These are phyloP conservation scores for Syncephalastrum racemosum DNA, from an alignment of 371 early-diverging fungal genomes.

Conservation along the genomic window DNA sequence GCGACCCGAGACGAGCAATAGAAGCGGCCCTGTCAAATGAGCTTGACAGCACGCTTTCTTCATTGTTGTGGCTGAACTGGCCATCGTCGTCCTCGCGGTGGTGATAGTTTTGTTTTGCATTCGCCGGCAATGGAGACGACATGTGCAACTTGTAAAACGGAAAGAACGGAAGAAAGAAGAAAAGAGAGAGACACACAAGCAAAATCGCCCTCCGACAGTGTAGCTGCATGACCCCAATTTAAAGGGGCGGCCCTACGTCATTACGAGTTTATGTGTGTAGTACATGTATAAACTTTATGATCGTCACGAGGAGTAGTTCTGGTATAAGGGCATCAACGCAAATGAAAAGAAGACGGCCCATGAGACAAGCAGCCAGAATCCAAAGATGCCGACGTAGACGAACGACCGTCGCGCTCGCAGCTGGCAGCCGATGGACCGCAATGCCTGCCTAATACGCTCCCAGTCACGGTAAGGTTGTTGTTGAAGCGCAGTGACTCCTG, in stretches of 20 bases:
- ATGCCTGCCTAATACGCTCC: too few relatives aligned
- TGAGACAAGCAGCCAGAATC: slow-evolving; percentile 37
- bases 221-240: background rate
- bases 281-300: background rate
- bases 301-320: slow-evolving; percentile 19
- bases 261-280: too few relatives aligned
- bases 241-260: too few relatives aligned
- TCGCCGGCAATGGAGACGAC: slow-evolving; percentile 52
- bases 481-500: too few relatives aligned
- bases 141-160: slow-evolving; percentile 9
- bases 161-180: slow-evolving; percentile 4
- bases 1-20: slow-evolving; percentile 39
- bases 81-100: slow-evolving; percentile 13
- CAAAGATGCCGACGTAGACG: slow-evolving; percentile 25
- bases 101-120: slow-evolving; percentile 42
- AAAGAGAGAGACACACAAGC: too few relatives aligned
- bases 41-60: slow-evolving; percentile 19
- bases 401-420: slow-evolving; percentile 26
- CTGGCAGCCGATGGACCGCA: slow-evolving; percentile 28
- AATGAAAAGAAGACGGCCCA: slow-evolving; percentile 46
- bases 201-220: slow-evolving; percentile 5
- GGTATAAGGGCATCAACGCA: slow-evolving; percentile 50
- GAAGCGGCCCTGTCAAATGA: slow-evolving; percentile 35
- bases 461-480: too few relatives aligned
- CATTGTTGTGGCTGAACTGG: background rate